These are phyloP conservation scores for Diospyros lotus DNA, from an alignment of 148 eudicot genomes.

Conservation along the genomic window DNA sequence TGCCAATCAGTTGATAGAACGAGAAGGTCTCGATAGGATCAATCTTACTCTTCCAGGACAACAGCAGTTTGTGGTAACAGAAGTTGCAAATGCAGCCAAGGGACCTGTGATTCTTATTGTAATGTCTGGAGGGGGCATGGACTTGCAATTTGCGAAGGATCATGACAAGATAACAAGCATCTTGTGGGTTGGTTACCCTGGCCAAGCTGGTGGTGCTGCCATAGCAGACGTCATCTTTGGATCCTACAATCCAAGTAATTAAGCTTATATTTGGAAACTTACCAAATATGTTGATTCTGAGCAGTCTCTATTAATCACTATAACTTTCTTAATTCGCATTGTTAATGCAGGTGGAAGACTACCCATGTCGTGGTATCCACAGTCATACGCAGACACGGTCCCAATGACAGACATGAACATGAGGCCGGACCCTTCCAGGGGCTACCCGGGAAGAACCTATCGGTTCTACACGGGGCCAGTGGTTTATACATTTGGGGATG, in stretches of 20 bases:
- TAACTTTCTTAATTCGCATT: too few species aligned
- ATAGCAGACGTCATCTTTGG: slow-evolving; percentile 33
- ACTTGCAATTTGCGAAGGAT: slow-evolving; percentile 55
- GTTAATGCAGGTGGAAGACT: slow-evolving; percentile 49
- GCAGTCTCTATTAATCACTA: too few species aligned
- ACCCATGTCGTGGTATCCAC: slow-evolving; percentile 77
- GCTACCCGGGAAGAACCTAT: slow-evolving; percentile 51
- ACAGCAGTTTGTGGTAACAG: slow-evolving; percentile 52
- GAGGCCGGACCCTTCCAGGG: slow-evolving; percentile 37
- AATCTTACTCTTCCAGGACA: slow-evolving; percentile 35
- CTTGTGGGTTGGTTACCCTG: slow-evolving; percentile 41
- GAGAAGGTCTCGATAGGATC: slow-evolving; percentile 45
- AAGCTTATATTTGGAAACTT: too few species aligned
- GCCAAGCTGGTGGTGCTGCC: slow-evolving; percentile 44
- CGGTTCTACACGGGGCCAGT: slow-evolving; percentile 42
- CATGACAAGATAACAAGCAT: slow-evolving; percentile 26
- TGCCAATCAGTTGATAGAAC: slow-evolving; percentile 55
- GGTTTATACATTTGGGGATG: slow-evolving; percentile 42
- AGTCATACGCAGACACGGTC: slow-evolving; percentile 42
- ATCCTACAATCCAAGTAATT: slow-evolving; percentile 32
- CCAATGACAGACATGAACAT: slow-evolving; percentile 58
- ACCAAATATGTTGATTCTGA: too few species aligned
- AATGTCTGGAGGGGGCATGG: slow-evolving; percentile 78
- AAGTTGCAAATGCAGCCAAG: slow-evolving; percentile 54
- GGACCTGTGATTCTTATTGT: slow-evolving; percentile 61